These are phyloP conservation scores for Biscogniauxia sp. DNA, from an alignment of 2,329 filamentous ascomycete species.

Conservation along the genomic window DNA sequence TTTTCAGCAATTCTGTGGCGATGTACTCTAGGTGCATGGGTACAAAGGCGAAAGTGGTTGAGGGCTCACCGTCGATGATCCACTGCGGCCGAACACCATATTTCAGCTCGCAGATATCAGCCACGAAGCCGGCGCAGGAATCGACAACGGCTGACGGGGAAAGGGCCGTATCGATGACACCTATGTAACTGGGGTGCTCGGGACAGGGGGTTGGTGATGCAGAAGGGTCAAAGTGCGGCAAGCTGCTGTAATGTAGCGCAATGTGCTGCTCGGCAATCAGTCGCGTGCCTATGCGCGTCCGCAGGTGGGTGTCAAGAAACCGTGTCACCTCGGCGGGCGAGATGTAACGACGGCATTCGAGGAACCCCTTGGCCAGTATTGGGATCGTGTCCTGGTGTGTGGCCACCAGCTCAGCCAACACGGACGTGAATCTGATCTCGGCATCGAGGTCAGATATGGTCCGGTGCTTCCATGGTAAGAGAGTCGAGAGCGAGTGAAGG, in stretches of 20 bases:
- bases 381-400: constrained; percentile 95
- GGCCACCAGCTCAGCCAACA: constrained; percentile 90
- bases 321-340: constrained; percentile 76
- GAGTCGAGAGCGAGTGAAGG: constrained; percentile 83
- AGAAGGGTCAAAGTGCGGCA: constrained; percentile 64
- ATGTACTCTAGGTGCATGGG: constrained; percentile 98
- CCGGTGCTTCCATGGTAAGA: constrained; percentile 75
- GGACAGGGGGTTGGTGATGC: constrained; percentile 50
- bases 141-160: constrained; percentile 79
- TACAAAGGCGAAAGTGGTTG: constrained; percentile 88
- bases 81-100: constrained; percentile 85
- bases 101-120: constrained; percentile 93
- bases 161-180: constrained; percentile 89
- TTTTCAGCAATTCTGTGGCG: constrained; percentile 88
- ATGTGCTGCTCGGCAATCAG: constrained; percentile 97
- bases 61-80: constrained; percentile 78
- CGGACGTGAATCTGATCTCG: constrained; percentile 86
- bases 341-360: constrained; percentile 92
- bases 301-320: constrained; percentile 91
- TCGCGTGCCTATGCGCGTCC: constrained; percentile 89
- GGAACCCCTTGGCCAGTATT: constrained; percentile 84
- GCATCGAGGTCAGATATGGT: constrained; percentile 76
- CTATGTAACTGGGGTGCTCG: constrained; percentile 70
- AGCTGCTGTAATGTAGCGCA: constrained; percentile 71
- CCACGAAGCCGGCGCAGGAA: constrained; percentile 83